A percentile compares a stretch with the other conserved stretches of the same genome.
These are phyloP conservation scores for Alternaria ethzedia DNA, from an alignment of 2,329 filamentous ascomycete species.

Conservation along the genomic window DNA sequence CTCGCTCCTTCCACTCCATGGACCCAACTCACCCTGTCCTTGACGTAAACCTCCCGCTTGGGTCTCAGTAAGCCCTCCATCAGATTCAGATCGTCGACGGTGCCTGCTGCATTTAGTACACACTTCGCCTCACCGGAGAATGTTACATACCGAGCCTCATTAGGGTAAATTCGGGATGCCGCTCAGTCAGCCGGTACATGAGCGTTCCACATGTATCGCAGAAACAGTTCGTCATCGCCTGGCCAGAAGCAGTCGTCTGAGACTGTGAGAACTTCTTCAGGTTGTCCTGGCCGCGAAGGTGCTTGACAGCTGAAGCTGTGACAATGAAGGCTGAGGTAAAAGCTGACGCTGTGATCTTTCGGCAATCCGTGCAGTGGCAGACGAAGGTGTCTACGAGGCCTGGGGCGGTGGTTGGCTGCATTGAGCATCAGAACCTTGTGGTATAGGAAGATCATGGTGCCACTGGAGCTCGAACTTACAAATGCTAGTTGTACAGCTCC, in stretches of 20 bases:
- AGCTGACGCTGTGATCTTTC: conserved; percentile 22
- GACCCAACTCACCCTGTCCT: background rate
- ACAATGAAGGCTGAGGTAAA: background rate
- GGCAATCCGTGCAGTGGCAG: conserved; percentile 68
- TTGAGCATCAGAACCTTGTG: background rate
- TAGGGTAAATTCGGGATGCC: background rate
- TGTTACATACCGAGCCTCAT: background rate
- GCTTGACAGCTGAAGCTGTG: background rate
- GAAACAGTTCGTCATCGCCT: conserved; percentile 67
- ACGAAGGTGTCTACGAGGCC: conserved; percentile 61
- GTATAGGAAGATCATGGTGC: background rate
- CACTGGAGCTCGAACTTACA: background rate
- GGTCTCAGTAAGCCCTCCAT: background rate
- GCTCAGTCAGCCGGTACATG: conserved; percentile 58
- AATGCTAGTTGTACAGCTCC: conserved; percentile 38
- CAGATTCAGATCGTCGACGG: background rate
- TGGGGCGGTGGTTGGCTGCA: background rate
- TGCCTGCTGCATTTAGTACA: background rate
- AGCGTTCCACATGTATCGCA: conserved; percentile 66
- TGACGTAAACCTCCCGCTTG: background rate
- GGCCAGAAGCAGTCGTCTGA: conserved; percentile 43
- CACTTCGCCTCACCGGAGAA: background rate
- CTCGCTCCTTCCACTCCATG: background rate
- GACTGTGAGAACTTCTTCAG: conserved; percentile 37
- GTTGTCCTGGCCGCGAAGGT: background rate